Percentiles rank a stretch among this genome's conserved stretches.
Evolutionary conservation across 2,329 filamentous ascomycete genomes (phyloP).

Genomic region (Aspergillus oerlinghausenensis): DNA sequence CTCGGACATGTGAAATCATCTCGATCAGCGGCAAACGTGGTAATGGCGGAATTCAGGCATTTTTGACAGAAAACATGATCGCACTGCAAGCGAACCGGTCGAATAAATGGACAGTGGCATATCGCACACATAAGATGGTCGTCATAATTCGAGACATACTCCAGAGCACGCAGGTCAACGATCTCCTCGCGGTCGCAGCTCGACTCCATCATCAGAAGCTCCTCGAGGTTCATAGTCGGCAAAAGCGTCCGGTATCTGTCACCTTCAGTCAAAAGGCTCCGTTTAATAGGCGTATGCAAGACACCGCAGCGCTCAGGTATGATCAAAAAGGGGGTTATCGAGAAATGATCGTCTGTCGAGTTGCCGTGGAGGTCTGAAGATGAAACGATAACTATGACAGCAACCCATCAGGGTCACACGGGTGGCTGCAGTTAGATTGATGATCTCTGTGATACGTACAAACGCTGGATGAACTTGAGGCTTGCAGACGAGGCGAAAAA

Average conservation of each 20-base stretch:
- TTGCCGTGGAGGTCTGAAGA: conserved; percentile 13
- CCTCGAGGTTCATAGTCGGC: conserved; percentile 28
- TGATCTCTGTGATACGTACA: conserved; percentile 1
- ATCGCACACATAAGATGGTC: conserved; percentile 61
- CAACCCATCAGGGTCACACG: conserved; percentile 20
- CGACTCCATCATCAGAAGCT: conserved; percentile 28
- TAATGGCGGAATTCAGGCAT: conserved; percentile 51
- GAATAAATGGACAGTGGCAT: conserved; percentile 59
- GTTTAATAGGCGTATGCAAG: conserved; percentile 2
- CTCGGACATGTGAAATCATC: conserved; percentile 50
- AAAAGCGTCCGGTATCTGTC: neutral
- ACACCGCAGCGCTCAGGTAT: neutral
- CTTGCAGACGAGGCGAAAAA: neutral
- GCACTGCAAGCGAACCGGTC: conserved; percentile 55
- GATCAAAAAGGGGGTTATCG: conserved; percentile 5
- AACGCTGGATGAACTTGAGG: neutral
- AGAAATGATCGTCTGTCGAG: conserved; percentile 12
- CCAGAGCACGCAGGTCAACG: conserved; percentile 54
- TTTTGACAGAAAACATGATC: conserved; percentile 61
- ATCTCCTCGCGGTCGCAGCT: conserved; percentile 24
- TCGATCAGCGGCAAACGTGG: conserved; percentile 25
- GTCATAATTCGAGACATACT: conserved; percentile 54
- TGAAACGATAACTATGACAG: conserved; percentile 19
- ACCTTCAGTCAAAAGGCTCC: neutral
- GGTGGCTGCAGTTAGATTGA: conserved; percentile 10